These are phyloP conservation scores for Solanum phureja DNA, from an alignment of 257 asterid species.

Conservation along the genomic window DNA sequence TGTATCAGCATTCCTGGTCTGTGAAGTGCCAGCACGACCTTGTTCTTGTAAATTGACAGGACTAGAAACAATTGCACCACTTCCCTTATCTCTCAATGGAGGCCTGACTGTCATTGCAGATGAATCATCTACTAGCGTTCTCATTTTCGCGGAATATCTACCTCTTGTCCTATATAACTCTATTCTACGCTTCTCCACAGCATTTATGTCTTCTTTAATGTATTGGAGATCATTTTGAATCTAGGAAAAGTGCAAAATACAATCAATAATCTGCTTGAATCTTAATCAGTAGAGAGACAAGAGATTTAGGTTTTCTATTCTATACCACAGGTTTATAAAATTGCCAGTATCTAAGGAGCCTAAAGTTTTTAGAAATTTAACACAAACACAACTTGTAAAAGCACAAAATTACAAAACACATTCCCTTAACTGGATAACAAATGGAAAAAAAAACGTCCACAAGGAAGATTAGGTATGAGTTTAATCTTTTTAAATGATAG, in stretches of 20 bases:
- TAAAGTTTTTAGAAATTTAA: not conserved
- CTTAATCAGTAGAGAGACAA: not conserved
- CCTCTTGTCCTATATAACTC: constrained; percentile 63
- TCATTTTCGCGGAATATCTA: constrained; percentile 46
- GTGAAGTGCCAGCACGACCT: constrained; percentile 24
- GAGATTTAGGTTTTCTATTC: not conserved
- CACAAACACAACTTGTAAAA: not conserved
- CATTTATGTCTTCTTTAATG: constrained; percentile 74
- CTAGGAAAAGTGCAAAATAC: constrained; percentile 22
- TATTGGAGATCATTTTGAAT: constrained; percentile 66
- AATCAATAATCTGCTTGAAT: too few species aligned
- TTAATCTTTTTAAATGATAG: not conserved
- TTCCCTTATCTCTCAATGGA: constrained; percentile 32
- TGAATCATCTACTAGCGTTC: constrained; percentile 41
- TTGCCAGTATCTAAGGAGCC: not conserved
- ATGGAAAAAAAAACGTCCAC: not conserved
- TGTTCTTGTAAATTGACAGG: constrained; percentile 33
- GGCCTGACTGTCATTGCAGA: constrained; percentile 37
- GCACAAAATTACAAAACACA: not conserved
- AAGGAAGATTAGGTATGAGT: not conserved
- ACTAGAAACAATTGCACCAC: constrained; percentile 21
- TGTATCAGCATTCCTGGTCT: constrained; percentile 34
- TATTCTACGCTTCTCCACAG: constrained; percentile 67
- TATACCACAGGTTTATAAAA: not conserved
- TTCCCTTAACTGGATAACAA: not conserved